Percentiles rank a stretch among this genome's conserved stretches.
phyloP scores from a whole-genome alignment of 1,284 basidiomycete genomes.

The Thecaphora thlaspeos region DNA sequence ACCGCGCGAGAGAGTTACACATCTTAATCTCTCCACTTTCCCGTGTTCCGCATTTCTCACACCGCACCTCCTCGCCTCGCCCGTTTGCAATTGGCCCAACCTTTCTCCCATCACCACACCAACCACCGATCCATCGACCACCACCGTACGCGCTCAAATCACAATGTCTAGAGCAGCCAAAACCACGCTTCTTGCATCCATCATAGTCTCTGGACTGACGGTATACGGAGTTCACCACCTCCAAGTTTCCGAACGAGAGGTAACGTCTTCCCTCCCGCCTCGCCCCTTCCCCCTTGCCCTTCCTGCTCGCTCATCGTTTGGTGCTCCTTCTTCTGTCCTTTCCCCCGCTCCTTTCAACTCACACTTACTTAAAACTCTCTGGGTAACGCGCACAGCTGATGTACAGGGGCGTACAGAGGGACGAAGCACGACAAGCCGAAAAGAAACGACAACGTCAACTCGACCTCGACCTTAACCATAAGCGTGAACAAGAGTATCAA shows the following conservation, averaged over 20 bases:
- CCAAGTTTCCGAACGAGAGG: conserved; percentile 81
- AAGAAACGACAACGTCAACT: conserved; percentile 40
- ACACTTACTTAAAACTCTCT: no score
- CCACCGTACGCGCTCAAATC: no score
- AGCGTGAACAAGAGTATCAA: conserved; percentile 41
- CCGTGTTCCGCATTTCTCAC: no score
- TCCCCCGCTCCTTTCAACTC: no score
- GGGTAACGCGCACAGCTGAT: conserved; percentile 24
- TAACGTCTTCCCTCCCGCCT: conserved; percentile 52
- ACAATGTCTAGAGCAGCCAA: conserved; percentile 78
- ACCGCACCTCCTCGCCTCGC: neutral
- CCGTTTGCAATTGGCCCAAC: no score
- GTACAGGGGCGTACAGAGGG: conserved; percentile 54
- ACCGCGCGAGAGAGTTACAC: no score
- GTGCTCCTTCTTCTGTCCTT: neutral
- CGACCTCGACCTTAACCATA: conserved; percentile 42
- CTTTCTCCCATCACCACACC: no score
- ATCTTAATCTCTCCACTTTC: no score
- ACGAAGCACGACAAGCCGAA: conserved; percentile 47
- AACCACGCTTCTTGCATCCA: conserved; percentile 70
- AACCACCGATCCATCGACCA: no score
- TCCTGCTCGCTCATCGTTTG: no score
- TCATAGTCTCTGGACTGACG: conserved; percentile 69
- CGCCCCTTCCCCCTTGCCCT: neutral
- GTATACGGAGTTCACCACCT: conserved; percentile 90